A percentile compares a stretch with the other conserved stretches of the same genome.
phyloP scores from a whole-genome alignment of 2,329 filamentous ascomycete species.

The Trichoderma atroviride region DNA sequence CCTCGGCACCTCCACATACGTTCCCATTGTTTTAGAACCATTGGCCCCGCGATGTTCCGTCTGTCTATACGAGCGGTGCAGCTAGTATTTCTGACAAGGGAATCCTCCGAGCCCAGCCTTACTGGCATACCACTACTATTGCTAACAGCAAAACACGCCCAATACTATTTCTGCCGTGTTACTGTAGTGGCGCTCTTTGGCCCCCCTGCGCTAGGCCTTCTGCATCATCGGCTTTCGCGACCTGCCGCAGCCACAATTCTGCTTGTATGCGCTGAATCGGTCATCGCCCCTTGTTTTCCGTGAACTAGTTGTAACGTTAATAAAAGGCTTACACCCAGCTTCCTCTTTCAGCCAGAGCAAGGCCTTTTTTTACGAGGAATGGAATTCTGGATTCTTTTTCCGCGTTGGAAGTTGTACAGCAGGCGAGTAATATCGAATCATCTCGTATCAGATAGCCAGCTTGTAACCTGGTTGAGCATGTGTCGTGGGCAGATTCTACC shows the following conservation, averaged over 20 bases:
- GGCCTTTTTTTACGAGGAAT: background rate
- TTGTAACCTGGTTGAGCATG: background rate
- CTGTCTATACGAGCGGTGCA: background rate
- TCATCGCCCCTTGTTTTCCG: background rate
- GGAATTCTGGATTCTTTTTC: background rate
- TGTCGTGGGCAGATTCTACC: background rate
- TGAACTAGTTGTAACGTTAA: slow-evolving; percentile 21
- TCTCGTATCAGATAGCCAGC: slow-evolving; percentile 5
- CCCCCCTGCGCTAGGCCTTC: slow-evolving; percentile 15
- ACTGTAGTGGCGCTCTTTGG: background rate
- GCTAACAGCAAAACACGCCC: background rate
- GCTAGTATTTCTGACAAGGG: background rate
- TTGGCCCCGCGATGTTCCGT: slow-evolving; percentile 4
- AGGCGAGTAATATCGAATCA: background rate
- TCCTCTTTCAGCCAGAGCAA: slow-evolving; percentile 10
- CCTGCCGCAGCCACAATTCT: background rate
- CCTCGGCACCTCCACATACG: background rate
- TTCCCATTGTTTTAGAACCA: slow-evolving; percentile 3
- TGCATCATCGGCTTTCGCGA: background rate
- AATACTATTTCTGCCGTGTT: background rate
- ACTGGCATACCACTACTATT: background rate
- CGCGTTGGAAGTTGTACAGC: background rate
- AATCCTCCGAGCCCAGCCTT: background rate
- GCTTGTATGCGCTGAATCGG: background rate
- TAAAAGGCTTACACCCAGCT: slow-evolving; percentile 22